phyloP scores from a whole-genome alignment of 2,329 filamentous ascomycete genomes.

The Geoglossum cookeanum region DNA sequence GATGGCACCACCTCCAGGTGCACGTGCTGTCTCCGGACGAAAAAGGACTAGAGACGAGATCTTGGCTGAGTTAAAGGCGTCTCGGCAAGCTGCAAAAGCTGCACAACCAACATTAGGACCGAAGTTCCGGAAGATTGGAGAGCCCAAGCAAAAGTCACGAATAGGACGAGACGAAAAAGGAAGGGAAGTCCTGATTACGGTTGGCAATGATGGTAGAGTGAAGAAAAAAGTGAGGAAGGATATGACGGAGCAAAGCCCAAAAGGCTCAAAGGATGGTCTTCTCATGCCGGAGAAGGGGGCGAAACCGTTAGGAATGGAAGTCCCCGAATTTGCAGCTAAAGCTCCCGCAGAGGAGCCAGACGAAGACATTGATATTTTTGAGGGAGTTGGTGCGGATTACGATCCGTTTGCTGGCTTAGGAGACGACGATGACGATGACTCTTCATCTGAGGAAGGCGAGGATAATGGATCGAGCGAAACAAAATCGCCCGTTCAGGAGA shows the following conservation, averaged over 20 bases:
- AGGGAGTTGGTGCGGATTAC: conserved; percentile 46
- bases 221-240: conserved; percentile 35
- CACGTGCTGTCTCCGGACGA: conserved; percentile 33
- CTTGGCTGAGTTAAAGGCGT: conserved; percentile 45
- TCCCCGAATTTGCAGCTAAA: conserved; percentile 35
- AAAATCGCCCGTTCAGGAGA: conserved; percentile 4
- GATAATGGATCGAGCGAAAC: conserved; percentile 6
- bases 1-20: conserved; percentile 24
- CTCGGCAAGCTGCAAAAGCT: conserved; percentile 37
- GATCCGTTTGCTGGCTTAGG: conserved; percentile 41
- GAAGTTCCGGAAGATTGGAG: conserved; percentile 46
- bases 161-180: conserved; percentile 6
- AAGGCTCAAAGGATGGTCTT: conserved; percentile 18
- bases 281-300: conserved; percentile 32
- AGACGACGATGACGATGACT: conserved; percentile 24
- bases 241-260: conserved; percentile 22
- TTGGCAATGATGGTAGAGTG: conserved; percentile 47
- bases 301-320: conserved; percentile 44
- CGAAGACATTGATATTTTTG: conserved; percentile 45
- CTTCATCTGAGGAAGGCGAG: conserved; percentile 7
- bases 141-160: conserved; percentile 7
- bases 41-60: conserved; percentile 49
- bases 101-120: conserved; percentile 31
- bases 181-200: conserved; percentile 28
- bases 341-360: conserved; percentile 25